Evolutionary conservation across 2,329 filamentous ascomycete species (phyloP).

Genomic region (Penicillium sp.): DNA sequence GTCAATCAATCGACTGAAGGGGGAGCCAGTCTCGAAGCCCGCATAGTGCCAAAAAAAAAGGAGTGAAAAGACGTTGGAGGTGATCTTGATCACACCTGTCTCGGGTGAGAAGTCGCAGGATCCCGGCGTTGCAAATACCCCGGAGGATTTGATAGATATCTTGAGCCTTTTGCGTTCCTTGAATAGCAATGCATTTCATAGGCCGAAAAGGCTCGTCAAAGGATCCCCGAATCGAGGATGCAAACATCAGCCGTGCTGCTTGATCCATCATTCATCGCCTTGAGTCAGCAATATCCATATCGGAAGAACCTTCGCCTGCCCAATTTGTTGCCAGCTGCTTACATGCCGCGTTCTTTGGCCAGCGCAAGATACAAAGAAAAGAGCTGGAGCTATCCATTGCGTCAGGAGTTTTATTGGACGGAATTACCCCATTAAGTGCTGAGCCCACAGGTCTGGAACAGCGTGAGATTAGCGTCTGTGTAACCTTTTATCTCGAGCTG

Average conservation of each 20-base stretch:
- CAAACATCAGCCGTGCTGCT: background rate
- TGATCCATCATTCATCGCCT: background rate
- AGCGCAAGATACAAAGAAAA: constrained; percentile 7
- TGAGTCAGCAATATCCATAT: background rate
- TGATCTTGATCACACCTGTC: constrained; percentile 26
- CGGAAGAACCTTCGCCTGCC: constrained; percentile 1
- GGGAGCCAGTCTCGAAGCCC: constrained; percentile 10
- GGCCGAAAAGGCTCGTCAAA: background rate
- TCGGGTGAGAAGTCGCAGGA: constrained; percentile 15
- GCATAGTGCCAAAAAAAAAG: constrained; percentile 13
- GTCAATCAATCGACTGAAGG: constrained; percentile 17
- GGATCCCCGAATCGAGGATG: constrained; percentile 20
- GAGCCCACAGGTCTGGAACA: background rate
- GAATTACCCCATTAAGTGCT: background rate
- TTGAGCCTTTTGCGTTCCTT: constrained; percentile 1
- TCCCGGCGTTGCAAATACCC: constrained; percentile 15
- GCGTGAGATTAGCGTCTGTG: background rate
- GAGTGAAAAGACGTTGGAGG: constrained; percentile 20
- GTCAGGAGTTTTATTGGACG: background rate
- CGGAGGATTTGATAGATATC: constrained; percentile 4
- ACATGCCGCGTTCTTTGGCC: background rate
- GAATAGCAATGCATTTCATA: constrained; percentile 12
- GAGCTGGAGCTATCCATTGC: background rate
- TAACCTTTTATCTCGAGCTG: constrained; percentile 7
- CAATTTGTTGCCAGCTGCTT: background rate